Evolutionary conservation across 495 filamentous ascomycete species (phyloP).

Genomic region (Hapsidospora chrysogenum): DNA sequence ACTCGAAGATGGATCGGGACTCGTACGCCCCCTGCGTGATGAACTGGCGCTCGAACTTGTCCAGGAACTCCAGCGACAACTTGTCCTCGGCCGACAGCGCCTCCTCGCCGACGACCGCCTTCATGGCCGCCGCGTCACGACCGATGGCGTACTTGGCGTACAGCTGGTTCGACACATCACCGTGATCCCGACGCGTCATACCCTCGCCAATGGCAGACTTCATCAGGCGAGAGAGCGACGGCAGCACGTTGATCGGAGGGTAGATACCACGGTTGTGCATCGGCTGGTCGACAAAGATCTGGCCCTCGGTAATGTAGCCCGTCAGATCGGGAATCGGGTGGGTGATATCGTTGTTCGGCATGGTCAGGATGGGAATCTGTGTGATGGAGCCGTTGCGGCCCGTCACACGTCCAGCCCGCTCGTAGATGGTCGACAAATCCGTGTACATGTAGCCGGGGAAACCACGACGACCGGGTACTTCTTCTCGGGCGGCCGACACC

Average conservation of each 20-base stretch:
- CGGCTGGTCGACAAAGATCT: slow-evolving; percentile 94
- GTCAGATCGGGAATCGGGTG: slow-evolving; percentile 98
- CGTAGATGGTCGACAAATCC: slow-evolving; percentile 98
- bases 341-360: slow-evolving; percentile 99
- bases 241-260: slow-evolving; percentile 97
- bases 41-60: slow-evolving; percentile 91
- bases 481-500: slow-evolving; percentile 93
- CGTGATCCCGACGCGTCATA: slow-evolving; percentile 88
- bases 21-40: slow-evolving; percentile 90
- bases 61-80: slow-evolving; percentile 91
- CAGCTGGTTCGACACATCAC: slow-evolving; percentile 96
- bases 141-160: slow-evolving; percentile 99
- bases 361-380: slow-evolving; percentile 95
- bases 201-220: slow-evolving; percentile 98
- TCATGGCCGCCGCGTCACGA: slow-evolving; percentile 96
- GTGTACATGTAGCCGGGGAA: slow-evolving; percentile 99
- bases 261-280: slow-evolving; percentile 93
- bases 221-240: slow-evolving; percentile 97
- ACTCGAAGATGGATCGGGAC: slow-evolving; percentile 73
- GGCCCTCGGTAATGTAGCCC: slow-evolving; percentile 96
- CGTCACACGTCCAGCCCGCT: slow-evolving; percentile 94
- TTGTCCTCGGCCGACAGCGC: slow-evolving; percentile 92
- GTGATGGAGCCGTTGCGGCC: slow-evolving; percentile 97
- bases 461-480: slow-evolving; percentile 98
- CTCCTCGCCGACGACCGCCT: slow-evolving; percentile 97